A percentile compares a stretch with the other conserved stretches of the same genome.
phyloP scores from a whole-genome alignment of 164 flowering plant species.

The Chimonanthus praecox region DNA sequence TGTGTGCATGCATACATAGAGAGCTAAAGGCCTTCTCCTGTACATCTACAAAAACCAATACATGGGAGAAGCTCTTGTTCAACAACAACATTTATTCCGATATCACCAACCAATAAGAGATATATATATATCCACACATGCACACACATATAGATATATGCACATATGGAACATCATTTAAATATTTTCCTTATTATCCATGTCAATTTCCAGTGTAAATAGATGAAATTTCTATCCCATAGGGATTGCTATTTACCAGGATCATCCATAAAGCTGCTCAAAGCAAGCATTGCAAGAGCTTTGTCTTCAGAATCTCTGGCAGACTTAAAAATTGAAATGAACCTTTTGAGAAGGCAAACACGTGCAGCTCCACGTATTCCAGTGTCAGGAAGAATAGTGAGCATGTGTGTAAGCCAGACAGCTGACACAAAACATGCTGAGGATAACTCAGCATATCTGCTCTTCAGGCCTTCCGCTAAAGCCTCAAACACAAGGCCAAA shows the following conservation, averaged over 20 bases:
- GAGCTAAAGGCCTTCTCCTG: too few species aligned
- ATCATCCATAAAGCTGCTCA: conserved; percentile 56
- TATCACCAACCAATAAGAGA: too few species aligned
- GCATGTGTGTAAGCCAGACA: conserved; percentile 70
- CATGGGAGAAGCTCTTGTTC: too few species aligned
- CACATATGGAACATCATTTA: neutral
- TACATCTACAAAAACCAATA: too few species aligned
- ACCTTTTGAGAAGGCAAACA: conserved; percentile 55
- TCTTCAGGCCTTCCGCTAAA: conserved; percentile 67
- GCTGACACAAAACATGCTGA: conserved; percentile 68
- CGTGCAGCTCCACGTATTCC: conserved; percentile 77
- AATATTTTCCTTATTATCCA: neutral
- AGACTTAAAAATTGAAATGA: conserved; percentile 52
- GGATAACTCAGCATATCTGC: conserved; percentile 43
- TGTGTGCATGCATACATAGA: too few species aligned
- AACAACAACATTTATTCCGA: too few species aligned
- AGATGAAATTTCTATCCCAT: neutral
- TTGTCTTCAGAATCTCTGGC: conserved; percentile 52
- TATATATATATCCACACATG: too few species aligned
- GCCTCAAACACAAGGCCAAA: conserved; percentile 79
- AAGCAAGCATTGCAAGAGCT: conserved; percentile 67
- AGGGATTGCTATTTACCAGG: conserved; percentile 38
- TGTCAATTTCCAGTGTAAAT: neutral
- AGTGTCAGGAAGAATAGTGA: conserved; percentile 63
- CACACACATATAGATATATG: neutral